Base-by-base conservation (phyloP, 2,329 filamentous ascomycete species). In the Ceratocystis smalleyi region DNA sequence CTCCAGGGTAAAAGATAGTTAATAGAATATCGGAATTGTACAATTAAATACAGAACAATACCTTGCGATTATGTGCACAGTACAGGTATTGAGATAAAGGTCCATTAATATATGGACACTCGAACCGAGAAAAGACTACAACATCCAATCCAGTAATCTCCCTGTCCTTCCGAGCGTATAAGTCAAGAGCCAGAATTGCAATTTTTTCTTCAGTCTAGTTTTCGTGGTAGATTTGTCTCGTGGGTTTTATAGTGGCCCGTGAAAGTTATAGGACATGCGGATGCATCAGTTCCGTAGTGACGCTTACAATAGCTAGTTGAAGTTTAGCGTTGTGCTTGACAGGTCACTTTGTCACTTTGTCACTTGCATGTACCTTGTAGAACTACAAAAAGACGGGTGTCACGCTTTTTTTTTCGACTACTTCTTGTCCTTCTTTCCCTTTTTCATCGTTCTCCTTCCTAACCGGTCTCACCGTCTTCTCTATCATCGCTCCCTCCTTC, bases 371-470 rank as follows among this genome's bases (percentile, higher is more conserved):
- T 63, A 2, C 10, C 19, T 15, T 40, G 40, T 15, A 43, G 47
- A 51, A 17, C 40, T 64, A 51, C 35, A 40, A 60, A 64, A 64
- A 54, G 51, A 55, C 24, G 30, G n/a, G 8, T 17, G 8, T 17
- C 12, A 35, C 22, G 15, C 57, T 22, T 30, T 7, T 32, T 32
- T 35, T 47, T 6, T n/a, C 40, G 3, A n/a, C 12, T 35, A 1
- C 19, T 64, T 59, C 30, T 55, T 27, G 5, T n/a, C 15, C 35
- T 64, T 64, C 35, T 22, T 60, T 43, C 61, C 15, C 47, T 47
- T 62, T 15, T 22, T 47, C 22, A 19, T 49, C 32, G 35, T 30
- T 6, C n/a, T 59, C 4, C 40, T 47, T 19, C 27, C 12, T 54
- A 62, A 49, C 2, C n/a, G 22, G 40, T 43, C 32, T 45, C 27